Base-by-base conservation (phyloP, 164 flowering plant genomes). In the Stephania yunnanensis region DNA sequence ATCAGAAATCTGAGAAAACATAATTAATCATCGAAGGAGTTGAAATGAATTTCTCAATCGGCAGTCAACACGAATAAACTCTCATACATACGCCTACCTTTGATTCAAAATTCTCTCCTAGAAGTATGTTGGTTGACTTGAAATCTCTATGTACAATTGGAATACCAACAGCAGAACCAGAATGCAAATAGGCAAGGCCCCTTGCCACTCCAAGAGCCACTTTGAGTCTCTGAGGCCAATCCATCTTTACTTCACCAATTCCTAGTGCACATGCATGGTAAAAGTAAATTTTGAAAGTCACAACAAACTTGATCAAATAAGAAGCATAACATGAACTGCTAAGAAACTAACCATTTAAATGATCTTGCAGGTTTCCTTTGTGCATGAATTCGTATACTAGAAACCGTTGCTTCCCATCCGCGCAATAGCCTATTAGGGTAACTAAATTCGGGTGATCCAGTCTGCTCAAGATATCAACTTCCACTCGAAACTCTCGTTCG, bases 401-500 rank as follows among this genome's bases (percentile, higher is more conserved):
- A 80, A 96, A 96, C 65, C 99, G 85, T 45, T 92, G 89, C 83
- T 96, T 96, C 72, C 99, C 95, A 76, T 96, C 99, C 1, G 99
- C 97, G 77, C 99, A 96, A 71, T 96, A 96, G 30, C 99, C 99
- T 53, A 90, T 91, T 58, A 96, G 81, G 55, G 95, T 82, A 42
- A 94, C 98, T 69, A 96, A 87, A 85, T 96, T 92, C 66, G 97
- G 97, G 81, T 96, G 97, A 75, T 91, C 87, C 73, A 96, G 86
- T 82, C 97, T 92, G 89, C 98, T 96, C 84, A 96, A 78, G 71
- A 96, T 92, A 83, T 96, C 99, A 50, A 96, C 98, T 84, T 96
- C 99, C 12, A 96, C 99, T 0, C 97, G 91, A 68, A 96, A 96
- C 79, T 96, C 99, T 0, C 88, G 86, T 71, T 96, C 99, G 0